Conservation (phyloP, 2,329 filamentous ascomycete species). For the Penicillium sp. region DNA sequence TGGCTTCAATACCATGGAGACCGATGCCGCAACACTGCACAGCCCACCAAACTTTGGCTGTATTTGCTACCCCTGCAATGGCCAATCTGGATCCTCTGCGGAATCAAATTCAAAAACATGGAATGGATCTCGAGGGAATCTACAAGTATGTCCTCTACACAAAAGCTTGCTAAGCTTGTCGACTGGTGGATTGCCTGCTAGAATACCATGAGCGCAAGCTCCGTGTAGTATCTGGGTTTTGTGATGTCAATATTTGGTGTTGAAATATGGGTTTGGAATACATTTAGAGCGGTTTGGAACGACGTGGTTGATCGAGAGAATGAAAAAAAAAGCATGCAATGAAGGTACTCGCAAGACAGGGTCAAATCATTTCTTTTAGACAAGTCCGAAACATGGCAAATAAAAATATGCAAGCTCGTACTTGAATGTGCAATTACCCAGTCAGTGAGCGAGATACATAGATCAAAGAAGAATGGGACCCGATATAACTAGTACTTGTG, state of each 20-base stretch:
- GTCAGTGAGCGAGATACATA: no score
- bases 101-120: neutral
- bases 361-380: no score
- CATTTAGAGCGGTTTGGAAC: neutral
- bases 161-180: neutral
- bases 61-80: constrained; percentile 4
- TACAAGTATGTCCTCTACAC: constrained; percentile 7
- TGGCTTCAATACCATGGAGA: neutral
- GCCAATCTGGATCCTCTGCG: neutral
- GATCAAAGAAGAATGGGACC: no score
- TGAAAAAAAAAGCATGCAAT: no score
- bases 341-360: no score
- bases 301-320: no score
- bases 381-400: no score
- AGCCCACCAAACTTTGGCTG: neutral
- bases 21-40: neutral
- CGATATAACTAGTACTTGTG: no score
- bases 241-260: no score
- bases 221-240: neutral
- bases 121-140: neutral
- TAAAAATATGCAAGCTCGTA: no score
- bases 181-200: neutral
- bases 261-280: neutral
- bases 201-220: constrained; percentile 1
- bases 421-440: no score